Evolutionary conservation across 495 filamentous ascomycete genomes (phyloP), one percentile per base, ranked within the genome.

Genomic region (Monascus purpureus): DNA sequence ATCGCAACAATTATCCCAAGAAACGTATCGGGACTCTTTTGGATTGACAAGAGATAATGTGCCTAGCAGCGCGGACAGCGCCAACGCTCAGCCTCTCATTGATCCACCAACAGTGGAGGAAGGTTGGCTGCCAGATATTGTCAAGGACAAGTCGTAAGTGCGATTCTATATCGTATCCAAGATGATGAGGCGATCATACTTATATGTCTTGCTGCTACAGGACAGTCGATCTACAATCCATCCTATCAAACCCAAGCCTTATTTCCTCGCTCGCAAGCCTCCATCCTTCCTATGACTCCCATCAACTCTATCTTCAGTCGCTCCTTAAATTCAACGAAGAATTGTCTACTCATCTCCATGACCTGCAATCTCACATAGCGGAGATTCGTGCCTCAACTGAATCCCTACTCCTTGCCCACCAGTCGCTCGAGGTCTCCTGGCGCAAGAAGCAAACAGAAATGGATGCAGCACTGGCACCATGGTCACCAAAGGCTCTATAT

Each of bases 391-490:
- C 67, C 13, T 56, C 59, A 6, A 77, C 81, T 0, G 83, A 95
- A 50, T 73, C 78, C 2, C 79, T 86, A 30, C 73, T 97, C 2
- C 72, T 96, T 1, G 67, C 75, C 2, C 72, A 88, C 13, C 80
- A 83, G 45, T 83, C 80, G 4, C 74, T 94, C 2, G 90, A 95
- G 48, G 75, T 82, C n/a, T 73, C 79, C 36, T 95, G 90, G 85
- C 74, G 80, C 25, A 69, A 75, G 28, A 93, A 92, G 51, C 82
- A 95, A 50, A 63, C 68, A 2, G 82, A 83, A 34, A 90, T 93
- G 77, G 90, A 97, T 47, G 55, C 68, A 3, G 83, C 82, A 6
- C 59, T 97, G 29, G 73, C 77, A 37, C 80, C 80, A 7, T 97
- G 90, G 60, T 77, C 80, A 20, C 82, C 87, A 0, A 81, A 79